Base-by-base conservation (phyloP, 495 filamentous ascomycete species). In the Annulohypoxylon maeteangense region DNA sequence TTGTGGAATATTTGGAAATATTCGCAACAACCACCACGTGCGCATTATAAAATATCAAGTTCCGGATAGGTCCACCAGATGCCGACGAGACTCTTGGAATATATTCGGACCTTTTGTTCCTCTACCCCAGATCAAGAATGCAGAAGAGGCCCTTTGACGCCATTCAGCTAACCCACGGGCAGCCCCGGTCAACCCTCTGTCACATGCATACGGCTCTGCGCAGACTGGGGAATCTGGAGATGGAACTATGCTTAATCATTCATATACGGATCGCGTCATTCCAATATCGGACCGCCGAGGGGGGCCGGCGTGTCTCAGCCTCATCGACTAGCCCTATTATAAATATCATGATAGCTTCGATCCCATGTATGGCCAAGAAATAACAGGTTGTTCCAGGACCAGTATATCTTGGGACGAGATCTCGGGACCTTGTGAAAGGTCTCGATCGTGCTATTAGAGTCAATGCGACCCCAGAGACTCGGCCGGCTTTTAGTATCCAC, bases 201-300 rank as follows among this genome's bases (percentile, higher is more conserved):
- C 54, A 50, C 44, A 42, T 51, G 53, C 40, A 44, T 59, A 69
- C 53, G 10, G 44, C 44, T 47, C 42, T 59, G 32, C 58, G 56
- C 42, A 22, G 51, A 20, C 54, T 53, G 42, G 29, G 29, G 42
- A 22, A 58, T n/a, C 54, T 59, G 42, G 29, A 31, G 42, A 31
- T 34, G 42, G 38, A 16, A 38, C 27, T 11, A 42, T 20, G 55
- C 66, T 22, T 23, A 58, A 16, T 7, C n/a, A 31, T 58, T 6
- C 16, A 31, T 29, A 40, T 48, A 65, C 38, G 53, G 53, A 60
- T 63, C 51, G 8, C 54, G 45, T 23, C 42, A 62, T 65, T 53
- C 38, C 50, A 34, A 62, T 62, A 73, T 73, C 65, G 61, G 64
- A 22, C 64, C 65, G 60, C 40, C 16, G n/a, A 20, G 7, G 40